Conservation (phyloP, 129 eudicot species). For the Sambucus nigra region DNA sequence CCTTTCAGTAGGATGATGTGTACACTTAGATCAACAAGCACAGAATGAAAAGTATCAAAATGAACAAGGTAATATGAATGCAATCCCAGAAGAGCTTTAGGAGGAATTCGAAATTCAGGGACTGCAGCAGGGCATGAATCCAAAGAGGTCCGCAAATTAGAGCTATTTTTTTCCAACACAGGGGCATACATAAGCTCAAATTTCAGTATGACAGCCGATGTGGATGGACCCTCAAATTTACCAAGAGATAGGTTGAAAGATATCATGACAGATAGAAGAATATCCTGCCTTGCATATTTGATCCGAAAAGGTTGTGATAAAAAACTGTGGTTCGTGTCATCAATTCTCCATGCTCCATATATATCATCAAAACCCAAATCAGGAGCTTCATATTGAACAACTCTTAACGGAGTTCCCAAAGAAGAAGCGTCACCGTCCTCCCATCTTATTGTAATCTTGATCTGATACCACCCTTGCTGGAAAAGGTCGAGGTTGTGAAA, state of each 20-base stretch:
- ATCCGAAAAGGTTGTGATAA: slow-evolving; percentile 91
- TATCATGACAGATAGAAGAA: slow-evolving; percentile 82
- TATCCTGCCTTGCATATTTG: slow-evolving; percentile 92
- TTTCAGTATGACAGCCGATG: slow-evolving; percentile 81
- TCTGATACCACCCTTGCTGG: slow-evolving; percentile 98
- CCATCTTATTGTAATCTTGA: slow-evolving; percentile 88
- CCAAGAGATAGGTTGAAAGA: slow-evolving; percentile 80
- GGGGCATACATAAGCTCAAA: slow-evolving; percentile 92
- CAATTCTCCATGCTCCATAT: slow-evolving; percentile 90
- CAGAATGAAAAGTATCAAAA: slow-evolving; percentile 95
- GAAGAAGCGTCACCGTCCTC: slow-evolving; percentile 44
- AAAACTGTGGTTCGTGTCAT: slow-evolving; percentile 85
- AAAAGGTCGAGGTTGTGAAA: slow-evolving; percentile 98
- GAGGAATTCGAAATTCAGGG: slow-evolving; percentile 90
- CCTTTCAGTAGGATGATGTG: slow-evolving; percentile 75
- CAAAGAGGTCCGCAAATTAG: slow-evolving; percentile 58
- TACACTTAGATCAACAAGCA: slow-evolving; percentile 69
- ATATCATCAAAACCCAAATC: slow-evolving; percentile 73
- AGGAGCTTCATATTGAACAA: slow-evolving; percentile 96
- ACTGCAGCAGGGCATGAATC: slow-evolving; percentile 76
- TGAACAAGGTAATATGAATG: slow-evolving; percentile 96
- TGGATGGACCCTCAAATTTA: slow-evolving; percentile 63
- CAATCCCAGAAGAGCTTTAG: slow-evolving; percentile 89
- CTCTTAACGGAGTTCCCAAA: slow-evolving; percentile 76
- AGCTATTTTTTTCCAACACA: slow-evolving; percentile 63